phyloP scores from a whole-genome alignment of 345 rosid genomes.

The Sonneratia alba region DNA sequence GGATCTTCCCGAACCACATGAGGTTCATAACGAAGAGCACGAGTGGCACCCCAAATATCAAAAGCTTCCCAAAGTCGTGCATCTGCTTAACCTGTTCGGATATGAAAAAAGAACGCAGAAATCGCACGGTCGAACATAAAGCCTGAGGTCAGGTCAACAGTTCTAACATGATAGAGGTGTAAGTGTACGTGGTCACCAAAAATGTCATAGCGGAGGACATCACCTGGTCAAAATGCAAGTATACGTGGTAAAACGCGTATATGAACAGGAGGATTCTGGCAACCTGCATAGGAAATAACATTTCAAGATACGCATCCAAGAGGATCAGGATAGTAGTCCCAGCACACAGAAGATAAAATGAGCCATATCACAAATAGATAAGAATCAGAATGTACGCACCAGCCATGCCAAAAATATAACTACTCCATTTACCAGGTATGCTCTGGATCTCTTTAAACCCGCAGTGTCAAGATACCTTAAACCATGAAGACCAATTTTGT shows the following conservation, averaged over 20 bases:
- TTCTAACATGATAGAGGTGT: not conserved
- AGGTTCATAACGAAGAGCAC: conserved; percentile 39
- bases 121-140: not conserved
- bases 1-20: conserved; percentile 50
- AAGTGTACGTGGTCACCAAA: not conserved
- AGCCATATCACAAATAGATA: not conserved
- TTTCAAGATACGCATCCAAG: not conserved
- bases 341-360: not conserved
- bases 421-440: conserved; percentile 45
- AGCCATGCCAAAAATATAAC: conserved; percentile 47
- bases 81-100: conserved; percentile 32
- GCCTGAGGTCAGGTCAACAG: not conserved
- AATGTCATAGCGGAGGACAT: not conserved
- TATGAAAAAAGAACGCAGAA: not conserved
- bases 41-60: conserved; percentile 27
- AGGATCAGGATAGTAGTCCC: not conserved
- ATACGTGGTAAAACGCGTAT: conserved; percentile 42
- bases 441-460: conserved; percentile 48
- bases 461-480: conserved; percentile 50
- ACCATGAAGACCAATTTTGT: not conserved
- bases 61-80: conserved; percentile 19
- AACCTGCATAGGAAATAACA: conserved; percentile 23
- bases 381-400: conserved; percentile 19
- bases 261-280: conserved; percentile 44
- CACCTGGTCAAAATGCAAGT: conserved; percentile 43